Base-by-base conservation (phyloP, 305 asterid species). In the Withania somnifera region DNA sequence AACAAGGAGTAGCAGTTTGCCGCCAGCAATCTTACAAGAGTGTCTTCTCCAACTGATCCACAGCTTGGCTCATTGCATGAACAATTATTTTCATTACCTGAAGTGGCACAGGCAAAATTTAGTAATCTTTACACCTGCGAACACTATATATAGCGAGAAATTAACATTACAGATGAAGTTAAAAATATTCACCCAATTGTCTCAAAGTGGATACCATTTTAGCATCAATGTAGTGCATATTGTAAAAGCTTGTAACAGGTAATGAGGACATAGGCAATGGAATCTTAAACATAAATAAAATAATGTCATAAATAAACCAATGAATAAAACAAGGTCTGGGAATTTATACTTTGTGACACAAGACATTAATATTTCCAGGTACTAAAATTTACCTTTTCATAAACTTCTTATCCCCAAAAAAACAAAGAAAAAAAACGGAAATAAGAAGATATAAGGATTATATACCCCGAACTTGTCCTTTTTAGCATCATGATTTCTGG, bases 381-480 rank as follows among this genome's bases (percentile, higher is more conserved):
- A n/a, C n/a, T n/a, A n/a, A n/a, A n/a, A n/a, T n/a, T n/a, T n/a
- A n/a, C n/a, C n/a, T n/a, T n/a, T n/a, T n/a, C n/a, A n/a, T n/a
- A n/a, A n/a, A n/a, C n/a, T n/a, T n/a, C n/a, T n/a, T n/a, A n/a
- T n/a, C n/a, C n/a, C n/a, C n/a, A n/a, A 40, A 45, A 54, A 78
- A 78, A 69, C 40, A 77, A 47, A 42, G 52, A 5, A 0, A 0
- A 11, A 47, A 11, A 47, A 63, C n/a, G 24, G 40, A 34, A 34
- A 34, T 34, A 3, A 40, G 34, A 45, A 71, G 22, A 63, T 30
- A 63, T 7, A 7, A 15, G 45, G 30, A 63, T 34, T 52, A 38
- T 45, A 22, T 76, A 86, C 91, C 88, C 82, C 89, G 47, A 88
- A 57, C 79, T 84, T 86, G 82, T 88, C 87, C 82, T 84, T 87